Percentiles rank a stretch among this genome's conserved stretches.
Evolutionary conservation across 345 rosid species (phyloP).

Genomic region (Euphorbia peplus): DNA sequence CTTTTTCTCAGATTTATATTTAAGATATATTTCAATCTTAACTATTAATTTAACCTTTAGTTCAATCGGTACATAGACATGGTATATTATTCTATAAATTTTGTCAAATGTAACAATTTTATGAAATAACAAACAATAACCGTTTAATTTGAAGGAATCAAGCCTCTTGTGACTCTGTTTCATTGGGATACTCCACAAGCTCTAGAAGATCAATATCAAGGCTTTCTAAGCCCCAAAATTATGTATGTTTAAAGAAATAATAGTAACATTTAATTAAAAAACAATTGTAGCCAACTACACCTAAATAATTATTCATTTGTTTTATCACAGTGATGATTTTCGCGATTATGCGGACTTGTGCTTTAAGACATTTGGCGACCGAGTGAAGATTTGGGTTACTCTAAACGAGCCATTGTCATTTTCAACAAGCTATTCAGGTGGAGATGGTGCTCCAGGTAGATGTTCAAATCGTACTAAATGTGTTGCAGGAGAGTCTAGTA

Average conservation of each 20-base stretch:
- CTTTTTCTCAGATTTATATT: too few species aligned
- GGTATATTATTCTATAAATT: not conserved
- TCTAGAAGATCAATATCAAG: constrained; percentile 13
- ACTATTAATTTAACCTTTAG: too few species aligned
- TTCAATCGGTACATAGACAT: too few species aligned
- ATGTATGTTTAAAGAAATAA: not conserved
- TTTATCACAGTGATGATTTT: constrained; percentile 33
- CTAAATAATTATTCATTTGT: too few species aligned
- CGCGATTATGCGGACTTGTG: constrained; percentile 41
- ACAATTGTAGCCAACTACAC: not conserved
- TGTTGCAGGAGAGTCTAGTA: constrained; percentile 18
- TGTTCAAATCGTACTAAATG: constrained; percentile 20
- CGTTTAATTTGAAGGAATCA: not conserved
- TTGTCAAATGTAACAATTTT: not conserved
- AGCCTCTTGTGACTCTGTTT: constrained; percentile 9
- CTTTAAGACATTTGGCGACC: constrained; percentile 39
- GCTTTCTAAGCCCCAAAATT: constrained; percentile 13
- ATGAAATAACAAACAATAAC: too few species aligned
- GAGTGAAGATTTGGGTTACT: constrained; percentile 37
- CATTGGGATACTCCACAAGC: constrained; percentile 13
- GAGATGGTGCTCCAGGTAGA: constrained; percentile 22
- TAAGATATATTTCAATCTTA: too few species aligned
- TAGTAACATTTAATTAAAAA: too few species aligned
- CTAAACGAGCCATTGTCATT: constrained; percentile 28
- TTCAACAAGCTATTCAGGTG: constrained; percentile 14